These are phyloP conservation scores for Candida sanyaensis DNA, from an alignment of 1,139 yeast genomes.

Conservation along the genomic window DNA sequence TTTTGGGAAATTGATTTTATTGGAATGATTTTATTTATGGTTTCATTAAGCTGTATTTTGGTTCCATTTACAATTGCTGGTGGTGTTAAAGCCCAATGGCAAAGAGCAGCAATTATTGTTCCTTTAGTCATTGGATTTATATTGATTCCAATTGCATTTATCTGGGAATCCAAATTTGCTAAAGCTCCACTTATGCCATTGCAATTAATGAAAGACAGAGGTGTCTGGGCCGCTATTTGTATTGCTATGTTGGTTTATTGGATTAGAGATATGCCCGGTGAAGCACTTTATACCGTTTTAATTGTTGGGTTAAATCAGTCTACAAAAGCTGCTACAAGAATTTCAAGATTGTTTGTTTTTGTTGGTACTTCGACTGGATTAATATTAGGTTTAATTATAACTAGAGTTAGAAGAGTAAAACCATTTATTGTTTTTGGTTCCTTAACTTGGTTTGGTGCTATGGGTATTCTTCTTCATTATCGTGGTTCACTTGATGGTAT, in stretches of 20 bases:
- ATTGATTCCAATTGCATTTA: conserved; percentile 51
- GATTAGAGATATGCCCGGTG: conserved; percentile 69
- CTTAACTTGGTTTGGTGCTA: conserved; percentile 37
- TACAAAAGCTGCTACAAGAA: conserved; percentile 63
- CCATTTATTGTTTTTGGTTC: conserved; percentile 62
- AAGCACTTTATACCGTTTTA: conserved; percentile 64
- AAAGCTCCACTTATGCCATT: conserved; percentile 61
- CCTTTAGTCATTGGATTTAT: conserved; percentile 66
- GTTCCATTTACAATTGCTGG: conserved; percentile 58
- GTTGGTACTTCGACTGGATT: conserved; percentile 66
- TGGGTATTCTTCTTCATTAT: conserved; percentile 33
- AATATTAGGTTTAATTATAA: conserved; percentile 56
- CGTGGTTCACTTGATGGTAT: conserved; percentile 30
- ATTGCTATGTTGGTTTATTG: conserved; percentile 58
- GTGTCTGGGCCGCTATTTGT: conserved; percentile 52
- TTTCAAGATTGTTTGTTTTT: conserved; percentile 62
- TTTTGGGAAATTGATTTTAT: conserved; percentile 57
- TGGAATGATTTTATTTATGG: conserved; percentile 52
- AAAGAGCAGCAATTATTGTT: conserved; percentile 52
- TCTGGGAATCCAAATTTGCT: conserved; percentile 57
- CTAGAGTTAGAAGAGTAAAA: conserved; percentile 54
- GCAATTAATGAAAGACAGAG: conserved; percentile 60
- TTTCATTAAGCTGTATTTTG: conserved; percentile 59
- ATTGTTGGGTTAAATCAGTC: conserved; percentile 63
- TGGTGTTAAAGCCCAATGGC: conserved; percentile 54